Evolutionary conservation across 192 early-diverging fungal species (phyloP), one percentile per base, ranked within the genome.

Genomic region (Mortierella antarctica): DNA sequence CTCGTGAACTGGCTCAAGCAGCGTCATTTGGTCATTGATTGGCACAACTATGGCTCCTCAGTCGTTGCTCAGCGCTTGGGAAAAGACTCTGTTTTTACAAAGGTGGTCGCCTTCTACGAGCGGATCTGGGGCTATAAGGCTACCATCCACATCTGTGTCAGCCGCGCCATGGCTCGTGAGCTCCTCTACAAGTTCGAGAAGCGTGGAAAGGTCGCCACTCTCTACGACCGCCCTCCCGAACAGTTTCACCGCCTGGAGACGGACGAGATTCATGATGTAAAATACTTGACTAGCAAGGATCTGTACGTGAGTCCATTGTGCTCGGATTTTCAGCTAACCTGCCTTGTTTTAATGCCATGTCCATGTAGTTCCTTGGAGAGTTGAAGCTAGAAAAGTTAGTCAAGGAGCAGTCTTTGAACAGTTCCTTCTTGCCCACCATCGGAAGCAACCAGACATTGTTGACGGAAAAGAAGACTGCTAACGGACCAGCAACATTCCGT

Each of bases 41-140:
- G 97, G 97, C 97, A 99, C 75, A 99, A 99, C 83, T 96, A 96
- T 80, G 97, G 97, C 21, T 93, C 91, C 74, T 93, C 95, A 5
- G 88, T 99, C 42, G 91, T 99, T 42, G 92, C 86, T 11, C 69
- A 96, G 42, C 89, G 84, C 54, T 67, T 96, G 21, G 94, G 94
- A 12, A 48, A 79, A 20, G 39, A 64, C 2, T 89, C 87, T 46
- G 73, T 73, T 23, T 62, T 82, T 47, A 76, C 86, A 45, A 66
- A 70, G 60, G 15, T 74, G 14, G 63, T 60, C 47, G 13, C 52
- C 13, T 72, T 84, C 54, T 93, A 92, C 71, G 94, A 95, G 66
- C 60, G 82, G n/a, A 20, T 78, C 1, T 89, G 89, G 59, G 95
- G 95, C 7, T 73, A 71, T 58, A 74, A 65, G 44, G 95, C 97